Evolutionary conservation across 2,329 filamentous ascomycete species (phyloP).

Genomic region (Ophiocordyceps camponoti-leonardi): DNA sequence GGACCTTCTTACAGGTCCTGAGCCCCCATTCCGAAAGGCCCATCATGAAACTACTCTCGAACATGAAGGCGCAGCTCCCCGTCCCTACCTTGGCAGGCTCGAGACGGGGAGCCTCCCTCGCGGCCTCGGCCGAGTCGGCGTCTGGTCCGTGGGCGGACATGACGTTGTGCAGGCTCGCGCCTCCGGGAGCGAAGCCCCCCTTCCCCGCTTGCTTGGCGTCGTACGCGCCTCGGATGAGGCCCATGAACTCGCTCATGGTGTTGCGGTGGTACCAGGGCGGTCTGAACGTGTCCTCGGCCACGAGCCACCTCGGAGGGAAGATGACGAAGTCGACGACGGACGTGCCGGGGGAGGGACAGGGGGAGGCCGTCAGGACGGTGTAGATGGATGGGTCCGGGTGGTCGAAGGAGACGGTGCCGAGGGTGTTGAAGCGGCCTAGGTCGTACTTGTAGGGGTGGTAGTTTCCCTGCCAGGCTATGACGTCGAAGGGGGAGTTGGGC

Average conservation of each 20-base stretch:
- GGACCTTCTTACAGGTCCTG: conserved; percentile 38
- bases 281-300: conserved; percentile 52
- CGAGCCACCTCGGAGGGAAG: conserved; percentile 57
- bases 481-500: conserved; percentile 59
- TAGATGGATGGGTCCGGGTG: conserved; percentile 69
- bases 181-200: conserved; percentile 38
- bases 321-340: conserved; percentile 57
- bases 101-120: conserved; percentile 33
- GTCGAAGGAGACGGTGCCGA: conserved; percentile 57
- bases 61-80: conserved; percentile 52
- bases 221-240: conserved; percentile 37
- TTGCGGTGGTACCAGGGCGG: conserved; percentile 60
- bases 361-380: conserved; percentile 50
- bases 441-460: conserved; percentile 76
- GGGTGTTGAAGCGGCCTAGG: conserved; percentile 59
- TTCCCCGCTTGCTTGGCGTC: conserved; percentile 37
- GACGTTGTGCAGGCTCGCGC: conserved; percentile 47
- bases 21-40: conserved; percentile 57
- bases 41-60: conserved; percentile 52
- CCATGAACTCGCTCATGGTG: conserved; percentile 51
- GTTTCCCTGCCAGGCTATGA: conserved; percentile 67
- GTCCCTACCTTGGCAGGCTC: conserved; percentile 41
- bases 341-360: conserved; percentile 35
- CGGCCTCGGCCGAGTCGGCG: conserved; percentile 35
- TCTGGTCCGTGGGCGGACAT: conserved; percentile 54